Base-by-base conservation (phyloP, 768 basidiomycete genomes). In the Suillus weaverae region DNA sequence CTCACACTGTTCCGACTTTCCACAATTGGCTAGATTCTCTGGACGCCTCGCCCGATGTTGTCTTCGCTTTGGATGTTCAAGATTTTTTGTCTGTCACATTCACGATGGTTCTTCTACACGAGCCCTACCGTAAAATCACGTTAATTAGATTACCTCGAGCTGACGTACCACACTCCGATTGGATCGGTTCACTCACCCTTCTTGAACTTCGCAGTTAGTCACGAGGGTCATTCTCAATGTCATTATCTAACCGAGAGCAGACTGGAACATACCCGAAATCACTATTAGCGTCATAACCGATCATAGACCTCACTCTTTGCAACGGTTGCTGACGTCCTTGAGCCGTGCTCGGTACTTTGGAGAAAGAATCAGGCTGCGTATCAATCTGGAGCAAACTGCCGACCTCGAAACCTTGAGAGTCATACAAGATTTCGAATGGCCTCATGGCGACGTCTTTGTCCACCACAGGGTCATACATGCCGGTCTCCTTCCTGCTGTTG, bases 261-360 rank as follows among this genome's bases (percentile, higher is more conserved):
- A 87, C 71, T 95, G 92, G 92, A 82, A 92, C 67, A 72, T 76
- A 2, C 91, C 92, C 11, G 81, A 76, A 38, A 77, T 95, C 38
- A 89, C 90, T 32, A 76, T 95, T 50, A 86, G 83, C 61, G 82
- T 95, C 44, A 90, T 94, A 62, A 95, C 94, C 0, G 87, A 92
- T 69, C 81, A 90, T 70, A 84, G 94, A 38, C 88, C 92, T 10
- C 72, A 76, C 30, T 95, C 94, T 2, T 84, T 95, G 2, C 70
- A 70, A 16, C 88, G 94, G 13, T 81, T 95, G 0, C 72, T 95
- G 11, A 65, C 72, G 18, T 95, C 94, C 0, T 78, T 94, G 3
- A 76, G 79, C 13, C 73, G 67, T 5, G 85, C 85, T 6, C 77
- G 81, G 43, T 92, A 87, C 70, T 93, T 86, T 67, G 91, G 91